Conservation (phyloP, 2,329 filamentous ascomycete species). For the Colletotrichum salicis region DNA sequence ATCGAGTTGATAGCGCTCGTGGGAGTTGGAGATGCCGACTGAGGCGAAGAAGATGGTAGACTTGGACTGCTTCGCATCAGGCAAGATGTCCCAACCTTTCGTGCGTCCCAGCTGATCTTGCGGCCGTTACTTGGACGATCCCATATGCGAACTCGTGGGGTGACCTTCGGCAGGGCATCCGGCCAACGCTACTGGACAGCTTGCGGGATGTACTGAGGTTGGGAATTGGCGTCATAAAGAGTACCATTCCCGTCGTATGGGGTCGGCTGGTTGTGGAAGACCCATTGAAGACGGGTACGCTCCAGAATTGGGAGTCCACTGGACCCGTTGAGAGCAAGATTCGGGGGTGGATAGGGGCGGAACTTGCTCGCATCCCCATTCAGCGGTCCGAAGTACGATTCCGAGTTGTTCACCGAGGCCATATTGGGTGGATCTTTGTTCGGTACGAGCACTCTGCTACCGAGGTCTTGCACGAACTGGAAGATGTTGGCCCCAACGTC, state of each 20-base stretch:
- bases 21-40: not conserved
- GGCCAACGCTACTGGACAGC: not conserved
- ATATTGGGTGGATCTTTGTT: slow-evolving; percentile 50
- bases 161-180: not conserved
- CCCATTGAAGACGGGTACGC: slow-evolving; percentile 46
- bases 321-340: slow-evolving; percentile 54
- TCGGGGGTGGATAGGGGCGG: slow-evolving; percentile 52
- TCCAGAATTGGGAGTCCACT: slow-evolving; percentile 53
- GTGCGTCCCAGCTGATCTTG: not conserved
- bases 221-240: slow-evolving; percentile 53
- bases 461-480: slow-evolving; percentile 50
- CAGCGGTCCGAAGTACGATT: slow-evolving; percentile 55
- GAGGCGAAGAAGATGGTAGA: too few relatives aligned
- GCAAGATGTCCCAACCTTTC: not conserved
- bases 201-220: slow-evolving; percentile 52
- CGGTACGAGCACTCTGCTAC: slow-evolving; percentile 45
- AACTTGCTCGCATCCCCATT: slow-evolving; percentile 47
- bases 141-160: not conserved
- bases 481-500: slow-evolving; percentile 53
- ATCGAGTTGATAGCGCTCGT: too few relatives aligned
- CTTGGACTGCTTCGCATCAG: not conserved
- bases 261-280: slow-evolving; percentile 42
- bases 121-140: not conserved
- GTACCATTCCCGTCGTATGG: slow-evolving; percentile 59
- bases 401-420: slow-evolving; percentile 48